phyloP scores from a whole-genome alignment of 140 eudicot genomes.

The Ambrosia hybrid region DNA sequence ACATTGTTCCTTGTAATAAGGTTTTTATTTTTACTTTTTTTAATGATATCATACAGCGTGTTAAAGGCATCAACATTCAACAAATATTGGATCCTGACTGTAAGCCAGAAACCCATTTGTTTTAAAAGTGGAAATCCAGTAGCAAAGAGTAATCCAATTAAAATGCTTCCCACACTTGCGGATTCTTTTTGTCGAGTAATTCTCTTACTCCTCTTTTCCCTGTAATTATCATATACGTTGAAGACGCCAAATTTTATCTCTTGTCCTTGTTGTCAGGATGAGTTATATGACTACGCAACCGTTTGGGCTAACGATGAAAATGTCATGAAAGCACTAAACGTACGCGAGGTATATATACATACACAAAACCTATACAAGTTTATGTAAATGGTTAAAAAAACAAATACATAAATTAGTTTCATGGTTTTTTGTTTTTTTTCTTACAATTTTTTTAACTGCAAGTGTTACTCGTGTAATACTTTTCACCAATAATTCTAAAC shows the following conservation, averaged over 20 bases:
- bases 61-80: conserved; percentile 30
- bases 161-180: conserved; percentile 9
- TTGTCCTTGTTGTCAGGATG: conserved; percentile 10
- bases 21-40: no score
- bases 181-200: conserved; percentile 24
- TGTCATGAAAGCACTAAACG: conserved; percentile 33
- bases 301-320: conserved; percentile 31
- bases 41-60: conserved; percentile 18
- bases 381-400: no score
- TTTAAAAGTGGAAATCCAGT: conserved; percentile 26
- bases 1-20: not conserved
- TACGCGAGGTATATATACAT: conserved; percentile 12
- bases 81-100: conserved; percentile 39
- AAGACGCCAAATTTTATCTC: no score
- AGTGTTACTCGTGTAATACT: no score
- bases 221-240: not conserved
- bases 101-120: conserved; percentile 33
- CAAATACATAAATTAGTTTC: no score
- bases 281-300: conserved; percentile 23
- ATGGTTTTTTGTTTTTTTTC: no score
- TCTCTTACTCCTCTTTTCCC: not conserved
- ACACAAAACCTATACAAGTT: no score
- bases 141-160: conserved; percentile 6
- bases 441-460: no score
- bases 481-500: no score